Percentiles rank a stretch among this genome's conserved stretches.
phyloP scores from a whole-genome alignment of 2,329 filamentous ascomycete species.

The Colletotrichum melonis region DNA sequence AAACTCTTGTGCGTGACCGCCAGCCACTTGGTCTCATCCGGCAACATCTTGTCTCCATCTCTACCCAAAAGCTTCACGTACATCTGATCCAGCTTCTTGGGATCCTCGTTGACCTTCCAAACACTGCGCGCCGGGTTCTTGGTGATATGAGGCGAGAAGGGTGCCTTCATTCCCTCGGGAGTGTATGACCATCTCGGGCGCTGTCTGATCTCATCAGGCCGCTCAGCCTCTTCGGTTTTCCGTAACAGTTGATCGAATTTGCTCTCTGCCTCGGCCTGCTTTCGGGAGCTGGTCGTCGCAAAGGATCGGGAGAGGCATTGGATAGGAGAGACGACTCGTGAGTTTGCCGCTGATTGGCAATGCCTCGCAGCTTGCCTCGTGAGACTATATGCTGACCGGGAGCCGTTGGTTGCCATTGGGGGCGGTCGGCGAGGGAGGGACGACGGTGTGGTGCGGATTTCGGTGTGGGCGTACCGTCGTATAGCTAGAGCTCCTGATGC shows the following conservation, averaged over 20 bases:
- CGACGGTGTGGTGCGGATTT: background rate
- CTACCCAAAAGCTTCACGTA: slow-evolving; percentile 82
- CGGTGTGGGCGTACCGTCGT: slow-evolving; percentile 7
- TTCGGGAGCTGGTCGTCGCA: slow-evolving; percentile 22
- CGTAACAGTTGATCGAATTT: slow-evolving; percentile 31
- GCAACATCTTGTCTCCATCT: slow-evolving; percentile 78
- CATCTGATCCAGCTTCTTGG: slow-evolving; percentile 78
- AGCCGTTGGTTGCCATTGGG: slow-evolving; percentile 34
- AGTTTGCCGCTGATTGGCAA: slow-evolving; percentile 17
- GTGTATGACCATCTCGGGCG: slow-evolving; percentile 77
- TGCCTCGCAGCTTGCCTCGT: slow-evolving; percentile 35
- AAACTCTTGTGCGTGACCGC: slow-evolving; percentile 98
- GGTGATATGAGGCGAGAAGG: slow-evolving; percentile 70
- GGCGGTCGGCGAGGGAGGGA: background rate
- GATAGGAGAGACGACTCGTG: slow-evolving; percentile 23
- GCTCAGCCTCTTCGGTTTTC: slow-evolving; percentile 15
- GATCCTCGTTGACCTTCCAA: slow-evolving; percentile 82
- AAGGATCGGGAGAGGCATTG: slow-evolving; percentile 29
- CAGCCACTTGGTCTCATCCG: slow-evolving; percentile 95
- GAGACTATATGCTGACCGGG: slow-evolving; percentile 32
- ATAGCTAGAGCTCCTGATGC: slow-evolving; percentile 27
- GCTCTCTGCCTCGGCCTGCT: slow-evolving; percentile 1
- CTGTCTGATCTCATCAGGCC: slow-evolving; percentile 22
- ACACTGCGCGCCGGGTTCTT: slow-evolving; percentile 63
- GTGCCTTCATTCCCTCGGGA: slow-evolving; percentile 76